Evolutionary conservation across 176 grass and related monocot genomes (phyloP), one percentile per base, ranked within the genome.

Genomic region (Otatea glauca): DNA sequence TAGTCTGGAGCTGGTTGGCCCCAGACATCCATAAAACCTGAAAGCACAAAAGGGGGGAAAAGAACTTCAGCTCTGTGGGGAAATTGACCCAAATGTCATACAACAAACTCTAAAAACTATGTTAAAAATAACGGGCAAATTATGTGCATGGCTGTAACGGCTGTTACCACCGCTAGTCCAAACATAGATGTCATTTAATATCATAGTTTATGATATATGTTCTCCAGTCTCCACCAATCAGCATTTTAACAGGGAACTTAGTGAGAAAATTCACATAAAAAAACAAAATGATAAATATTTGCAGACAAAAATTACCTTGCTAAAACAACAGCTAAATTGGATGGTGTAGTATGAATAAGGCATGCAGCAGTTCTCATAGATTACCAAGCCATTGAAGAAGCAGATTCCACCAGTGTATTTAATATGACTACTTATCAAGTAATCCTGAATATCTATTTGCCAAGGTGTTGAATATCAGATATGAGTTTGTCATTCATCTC

Each of bases 11-110:
- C 70, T 69, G 82, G 85, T 79, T 94, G 92, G 51, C 81, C 88
- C 88, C 93, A 92, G 56, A 92, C 56, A 37, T 91, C 92, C 81
- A 91, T 65, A 65, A 94, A 94, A 55, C 78, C 93, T 94, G 84
- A 85, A 88, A 80, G 38, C 51, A 74, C 9, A 37, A 48, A 27
- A 61, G 24, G 35, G 32, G 32, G 32, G 7, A 70, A 34, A 45
- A 12, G 25, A 73, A 61, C 6, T 81, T 86, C 18, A 76, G 45
- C 20, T 56, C 38, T 21, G 2, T 3, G 25, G 17, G 5, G 11
- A 55, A 44, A 77, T 18, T 35, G 1, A 62, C 37, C 41, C 3
- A 55, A 42, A 62, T 89, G 47, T 54, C 43, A 74, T 15, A 10
- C 18, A 65, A 78, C 24, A 51, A 75, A 76, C 51, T 75, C 5